Base-by-base conservation (phyloP, 2,329 filamentous ascomycete genomes). In the Neofusicoccum umdonicola region DNA sequence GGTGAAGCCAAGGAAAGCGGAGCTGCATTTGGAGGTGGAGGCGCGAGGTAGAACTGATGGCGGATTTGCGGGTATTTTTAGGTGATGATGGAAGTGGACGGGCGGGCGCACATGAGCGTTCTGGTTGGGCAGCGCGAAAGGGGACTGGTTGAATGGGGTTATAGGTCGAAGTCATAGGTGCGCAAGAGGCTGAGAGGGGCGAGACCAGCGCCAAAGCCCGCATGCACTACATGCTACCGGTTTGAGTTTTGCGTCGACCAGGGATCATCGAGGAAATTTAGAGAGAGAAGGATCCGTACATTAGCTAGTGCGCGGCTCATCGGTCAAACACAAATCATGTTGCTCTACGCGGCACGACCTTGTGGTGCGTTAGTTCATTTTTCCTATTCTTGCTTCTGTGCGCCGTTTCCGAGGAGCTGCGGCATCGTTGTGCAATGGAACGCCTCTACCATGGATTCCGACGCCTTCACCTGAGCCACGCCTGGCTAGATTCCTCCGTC, bases 351-450 rank as follows among this genome's bases (percentile, higher is more conserved):
- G 41, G 48, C 48, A 56, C 61, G 31, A 39, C 41, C 27, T 34
- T 27, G 37, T 22, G 42, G 48, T 39, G 61, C 61, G 27, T 39
- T 62, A 63, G 22, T 45, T 27, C 48, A 47, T 19, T 13, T 39
- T 27, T 63, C 56, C 61, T 63, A 63, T 63, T 63, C 61, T 63
- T 56, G 48, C 61, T 37, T 61, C 12, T 56, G 39, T 63, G 50
- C 27, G 41, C 56, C 56, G 17, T 60, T 60, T 47, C 41, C 42
- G 39, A 15, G 12, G 44, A 45, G 42, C 31, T 60, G 47, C 56
- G 47, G 56, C 56, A 22, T 60, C 41, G 56, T 22, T 60, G 58
- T 62, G 19, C 13, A 51, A 62, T 35, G 45, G 15, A 17, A 19
- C 31, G 47, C 17, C 31, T 64, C 62, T 41, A 37, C 51, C 22